These are phyloP conservation scores for Arachnomyces sp. DNA, from an alignment of 2,329 filamentous ascomycete genomes.

Conservation along the genomic window DNA sequence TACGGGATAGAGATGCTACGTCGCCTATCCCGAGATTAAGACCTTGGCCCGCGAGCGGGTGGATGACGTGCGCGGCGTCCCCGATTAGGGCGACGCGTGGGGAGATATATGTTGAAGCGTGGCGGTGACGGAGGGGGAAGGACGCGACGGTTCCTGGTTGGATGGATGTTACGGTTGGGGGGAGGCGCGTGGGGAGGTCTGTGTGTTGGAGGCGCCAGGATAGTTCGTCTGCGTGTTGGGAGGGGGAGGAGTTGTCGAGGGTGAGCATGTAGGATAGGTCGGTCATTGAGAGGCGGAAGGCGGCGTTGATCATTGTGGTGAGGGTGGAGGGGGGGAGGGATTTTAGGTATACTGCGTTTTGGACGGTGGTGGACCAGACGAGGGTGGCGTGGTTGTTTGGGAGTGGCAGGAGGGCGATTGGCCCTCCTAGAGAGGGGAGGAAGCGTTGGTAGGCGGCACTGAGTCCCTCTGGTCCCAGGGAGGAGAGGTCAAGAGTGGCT, in stretches of 20 bases:
- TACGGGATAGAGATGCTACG: conserved; percentile 65
- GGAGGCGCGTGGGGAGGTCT: conserved; percentile 46
- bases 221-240: conserved; percentile 61
- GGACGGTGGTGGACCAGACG: conserved; percentile 88
- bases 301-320: conserved; percentile 81
- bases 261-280: conserved; percentile 80
- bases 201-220: conserved; percentile 76
- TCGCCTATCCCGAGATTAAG: conserved; percentile 90
- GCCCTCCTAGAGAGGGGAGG: conserved; percentile 67
- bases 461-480: conserved; percentile 26
- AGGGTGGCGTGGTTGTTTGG: conserved; percentile 75
- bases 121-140: conserved; percentile 83
- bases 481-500: conserved; percentile 69
- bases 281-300: conserved; percentile 69
- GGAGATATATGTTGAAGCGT: conserved; percentile 86
- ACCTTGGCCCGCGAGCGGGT: conserved; percentile 89
- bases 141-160: conserved; percentile 75
- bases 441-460: conserved; percentile 93
- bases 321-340: conserved; percentile 65
- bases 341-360: conserved; percentile 71
- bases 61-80: conserved; percentile 89
- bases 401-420: conserved; percentile 82
- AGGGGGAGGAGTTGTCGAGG: conserved; percentile 31
- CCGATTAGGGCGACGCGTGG: conserved; percentile 88
- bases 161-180: conserved; percentile 59